Evolutionary conservation across 192 early-diverging fungal genomes (phyloP).

Genomic region (Backusella tarrabulga): DNA sequence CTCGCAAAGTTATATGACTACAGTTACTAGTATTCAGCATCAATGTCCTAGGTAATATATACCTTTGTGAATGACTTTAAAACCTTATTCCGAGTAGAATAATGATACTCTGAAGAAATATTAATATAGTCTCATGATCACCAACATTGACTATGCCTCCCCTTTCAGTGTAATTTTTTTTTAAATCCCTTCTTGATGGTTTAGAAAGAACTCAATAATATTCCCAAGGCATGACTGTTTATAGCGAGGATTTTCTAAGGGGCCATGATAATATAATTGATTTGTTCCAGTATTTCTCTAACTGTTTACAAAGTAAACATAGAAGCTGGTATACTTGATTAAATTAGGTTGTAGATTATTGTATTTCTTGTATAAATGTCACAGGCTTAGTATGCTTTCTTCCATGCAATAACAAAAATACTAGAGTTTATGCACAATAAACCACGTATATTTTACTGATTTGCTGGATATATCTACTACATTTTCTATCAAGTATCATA

Average conservation of each 20-base stretch:
- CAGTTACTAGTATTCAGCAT: neutral
- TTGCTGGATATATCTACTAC: neutral
- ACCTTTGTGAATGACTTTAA: neutral
- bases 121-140: neutral
- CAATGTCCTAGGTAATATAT: neutral
- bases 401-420: neutral
- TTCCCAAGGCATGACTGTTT: no score
- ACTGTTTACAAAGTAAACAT: neutral
- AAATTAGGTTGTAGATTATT: neutral
- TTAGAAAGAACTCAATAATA: no score
- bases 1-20: neutral
- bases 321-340: neutral
- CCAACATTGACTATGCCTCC: no score
- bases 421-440: neutral
- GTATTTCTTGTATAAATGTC: neutral
- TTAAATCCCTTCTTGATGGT: no score
- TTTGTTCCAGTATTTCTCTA: neutral
- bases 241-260: no score
- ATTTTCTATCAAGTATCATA: no score
- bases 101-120: neutral
- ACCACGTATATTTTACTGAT: neutral
- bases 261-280: no score
- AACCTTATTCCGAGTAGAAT: neutral
- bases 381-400: neutral
- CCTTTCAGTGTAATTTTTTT: no score